Base-by-base conservation (phyloP, 2,329 filamentous ascomycete species). In the Claviceps africana region DNA sequence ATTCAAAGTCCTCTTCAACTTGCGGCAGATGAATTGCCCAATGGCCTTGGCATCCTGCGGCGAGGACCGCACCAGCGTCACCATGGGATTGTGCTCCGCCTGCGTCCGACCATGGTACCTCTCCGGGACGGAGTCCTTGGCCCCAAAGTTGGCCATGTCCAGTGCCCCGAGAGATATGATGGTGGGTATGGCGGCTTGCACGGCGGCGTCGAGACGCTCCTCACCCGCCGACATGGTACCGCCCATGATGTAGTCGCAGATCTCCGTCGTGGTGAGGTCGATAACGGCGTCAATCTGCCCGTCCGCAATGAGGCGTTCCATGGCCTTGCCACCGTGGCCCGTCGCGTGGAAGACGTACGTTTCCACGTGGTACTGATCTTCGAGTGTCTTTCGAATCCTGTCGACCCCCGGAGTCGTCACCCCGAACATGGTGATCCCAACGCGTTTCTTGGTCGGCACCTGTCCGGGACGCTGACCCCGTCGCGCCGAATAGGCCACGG, bases 391-490 rank as follows among this genome's bases (percentile, higher is more conserved):
- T 0, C 80, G 72, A 1, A 83, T 75, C 1, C 63, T 65, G 47
- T 82, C 76, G 0, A 82, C 82, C 11, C 76, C 78, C 0, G 82
- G 81, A 0, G 83, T 87, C 0, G 84, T 88, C 7, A 87, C 82
- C 2, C 84, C 83, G 60, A 86, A 87, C 83, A 87, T 87, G 2
- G 83, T 85, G 25, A 86, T 75, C 0, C 75, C 83, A 7, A 87
- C 69, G 0, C 74, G 68, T 52, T 72, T 75, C 58, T 71, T 73
- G 9, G 56, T 30, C 28, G 11, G 45, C 2, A 35, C 44, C 30
- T 55, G 25, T 25, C 3, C n/a, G 13, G 9, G 11, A 22, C 2
- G 4, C 53, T 51, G 8, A 37, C 47, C 15, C 54, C 48, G 31
- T 10, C 56, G 54, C 8, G 49, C 37, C 5, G 55, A 59, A 53